Percentiles rank a stretch among this genome's conserved stretches.
These are phyloP conservation scores for Cladophialophora carrionii DNA, from an alignment of 2,329 filamentous ascomycete genomes.

Conservation along the genomic window DNA sequence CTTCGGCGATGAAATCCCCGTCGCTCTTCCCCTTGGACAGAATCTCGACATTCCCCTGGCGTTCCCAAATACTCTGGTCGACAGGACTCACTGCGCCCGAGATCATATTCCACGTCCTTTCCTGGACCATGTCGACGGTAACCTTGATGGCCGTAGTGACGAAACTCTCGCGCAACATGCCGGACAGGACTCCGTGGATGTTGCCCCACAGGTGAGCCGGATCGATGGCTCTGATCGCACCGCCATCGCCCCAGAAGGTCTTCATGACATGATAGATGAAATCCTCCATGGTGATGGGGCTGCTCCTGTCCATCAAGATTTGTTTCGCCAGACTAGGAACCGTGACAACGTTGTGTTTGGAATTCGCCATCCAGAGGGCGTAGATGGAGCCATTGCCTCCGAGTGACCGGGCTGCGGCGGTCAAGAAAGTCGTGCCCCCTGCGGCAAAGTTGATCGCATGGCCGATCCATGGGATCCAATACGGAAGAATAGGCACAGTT, in stretches of 20 bases:
- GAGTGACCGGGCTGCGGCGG: slow-evolving; percentile 16
- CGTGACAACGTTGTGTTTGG: slow-evolving; percentile 55
- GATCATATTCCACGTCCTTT: slow-evolving; percentile 59
- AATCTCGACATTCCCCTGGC: slow-evolving; percentile 51
- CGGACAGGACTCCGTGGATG: slow-evolving; percentile 45
- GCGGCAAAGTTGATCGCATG: slow-evolving; percentile 55
- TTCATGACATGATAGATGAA: slow-evolving; percentile 45
- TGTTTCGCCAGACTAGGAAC: slow-evolving; percentile 53
- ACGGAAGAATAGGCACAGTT: slow-evolving; percentile 56
- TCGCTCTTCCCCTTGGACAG: slow-evolving; percentile 43
- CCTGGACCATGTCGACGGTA: slow-evolving; percentile 48
- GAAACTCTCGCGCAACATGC: slow-evolving; percentile 54
- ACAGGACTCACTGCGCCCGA: slow-evolving; percentile 63
- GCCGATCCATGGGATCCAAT: slow-evolving; percentile 63
- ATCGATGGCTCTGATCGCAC: slow-evolving; percentile 44
- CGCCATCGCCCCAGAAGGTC: slow-evolving; percentile 51
- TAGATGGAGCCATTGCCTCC: slow-evolving; percentile 32
- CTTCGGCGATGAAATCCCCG: slow-evolving; percentile 53
- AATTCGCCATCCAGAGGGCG: slow-evolving; percentile 42
- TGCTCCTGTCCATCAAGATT: slow-evolving; percentile 43
- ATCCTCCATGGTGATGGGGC: slow-evolving; percentile 39
- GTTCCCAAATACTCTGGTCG: slow-evolving; percentile 67
- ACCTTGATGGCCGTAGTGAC: slow-evolving; percentile 44
- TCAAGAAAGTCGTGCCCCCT: slow-evolving; percentile 20
- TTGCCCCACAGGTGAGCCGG: slow-evolving; percentile 43